Conservation (phyloP, 2,329 filamentous ascomycete genomes). For the Exophiala sideris region DNA sequence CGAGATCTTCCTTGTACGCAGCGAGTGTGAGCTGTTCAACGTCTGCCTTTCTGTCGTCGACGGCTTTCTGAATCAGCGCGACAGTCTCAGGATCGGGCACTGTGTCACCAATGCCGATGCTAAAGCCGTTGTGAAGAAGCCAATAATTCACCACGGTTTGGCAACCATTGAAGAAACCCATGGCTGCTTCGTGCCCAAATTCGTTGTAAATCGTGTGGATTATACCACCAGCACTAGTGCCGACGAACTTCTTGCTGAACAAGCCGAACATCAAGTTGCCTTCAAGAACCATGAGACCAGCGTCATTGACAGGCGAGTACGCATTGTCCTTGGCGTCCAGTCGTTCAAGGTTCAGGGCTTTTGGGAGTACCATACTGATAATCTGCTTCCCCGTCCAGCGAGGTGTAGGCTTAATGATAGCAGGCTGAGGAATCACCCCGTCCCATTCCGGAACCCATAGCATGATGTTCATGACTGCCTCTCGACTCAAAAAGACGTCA, state of each 20-base stretch:
- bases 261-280: slow-evolving; percentile 89
- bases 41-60: slow-evolving; percentile 75
- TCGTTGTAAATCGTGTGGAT: slow-evolving; percentile 97
- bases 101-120: slow-evolving; percentile 97
- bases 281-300: slow-evolving; percentile 76
- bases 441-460: slow-evolving; percentile 98
- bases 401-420: slow-evolving; percentile 88
- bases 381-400: slow-evolving; percentile 99
- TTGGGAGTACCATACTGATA: slow-evolving; percentile 85
- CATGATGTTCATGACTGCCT: slow-evolving; percentile 93
- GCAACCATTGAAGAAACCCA: slow-evolving; percentile 92
- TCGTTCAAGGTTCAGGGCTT: slow-evolving; percentile 74
- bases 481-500: slow-evolving; percentile 85
- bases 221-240: slow-evolving; percentile 84
- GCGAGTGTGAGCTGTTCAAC: slow-evolving; percentile 71
- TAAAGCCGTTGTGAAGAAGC: slow-evolving; percentile 94
- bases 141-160: slow-evolving; percentile 96
- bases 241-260: slow-evolving; percentile 89
- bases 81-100: slow-evolving; percentile 87
- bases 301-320: slow-evolving; percentile 65
- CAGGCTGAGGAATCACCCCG: slow-evolving; percentile 84
- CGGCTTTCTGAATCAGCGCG: slow-evolving; percentile 75
- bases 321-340: slow-evolving; percentile 57
- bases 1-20: slow-evolving; percentile 82
- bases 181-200: slow-evolving; percentile 77